Percentiles rank a stretch among this genome's conserved stretches.
Conservation (phyloP, 257 asterid species). For the Solanum lignicaule region DNA sequence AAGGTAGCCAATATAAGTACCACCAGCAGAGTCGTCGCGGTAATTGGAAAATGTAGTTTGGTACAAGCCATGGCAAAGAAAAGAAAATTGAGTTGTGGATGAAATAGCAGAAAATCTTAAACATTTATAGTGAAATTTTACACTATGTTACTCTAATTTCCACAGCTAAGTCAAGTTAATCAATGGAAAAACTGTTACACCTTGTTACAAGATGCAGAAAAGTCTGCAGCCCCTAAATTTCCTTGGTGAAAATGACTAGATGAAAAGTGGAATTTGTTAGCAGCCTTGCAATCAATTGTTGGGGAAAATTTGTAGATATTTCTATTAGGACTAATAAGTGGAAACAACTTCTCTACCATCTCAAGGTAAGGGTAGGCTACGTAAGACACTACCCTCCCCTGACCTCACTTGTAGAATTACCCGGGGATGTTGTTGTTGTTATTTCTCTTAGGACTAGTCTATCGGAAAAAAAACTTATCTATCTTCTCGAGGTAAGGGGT, state of each 20-base stretch:
- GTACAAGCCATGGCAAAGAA: not conserved
- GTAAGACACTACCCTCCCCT: not conserved
- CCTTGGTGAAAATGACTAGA: not conserved
- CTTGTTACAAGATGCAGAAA: not conserved
- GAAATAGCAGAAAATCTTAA: not conserved
- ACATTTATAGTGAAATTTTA: not conserved
- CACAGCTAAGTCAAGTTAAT: not conserved
- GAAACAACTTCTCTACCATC: not conserved
- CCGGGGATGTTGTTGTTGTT: not conserved
- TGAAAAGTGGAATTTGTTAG: not conserved
- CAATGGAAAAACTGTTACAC: not conserved
- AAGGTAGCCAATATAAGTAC: not conserved
- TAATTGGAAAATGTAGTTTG: not conserved
- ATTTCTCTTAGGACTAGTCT: not conserved
- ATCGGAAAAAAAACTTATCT: not conserved
- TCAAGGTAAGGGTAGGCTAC: not conserved
- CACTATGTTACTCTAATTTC: not conserved
- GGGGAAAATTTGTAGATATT: not conserved
- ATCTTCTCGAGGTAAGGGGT: not conserved
- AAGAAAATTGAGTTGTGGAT: not conserved
- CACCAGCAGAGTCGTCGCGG: not conserved
- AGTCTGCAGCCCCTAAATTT: not conserved
- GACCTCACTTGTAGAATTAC: not conserved
- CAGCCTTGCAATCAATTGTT: not conserved
- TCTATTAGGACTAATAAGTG: not conserved